phyloP scores from a whole-genome alignment of 352 stramenopile species.

The Phytophthora citricola region DNA sequence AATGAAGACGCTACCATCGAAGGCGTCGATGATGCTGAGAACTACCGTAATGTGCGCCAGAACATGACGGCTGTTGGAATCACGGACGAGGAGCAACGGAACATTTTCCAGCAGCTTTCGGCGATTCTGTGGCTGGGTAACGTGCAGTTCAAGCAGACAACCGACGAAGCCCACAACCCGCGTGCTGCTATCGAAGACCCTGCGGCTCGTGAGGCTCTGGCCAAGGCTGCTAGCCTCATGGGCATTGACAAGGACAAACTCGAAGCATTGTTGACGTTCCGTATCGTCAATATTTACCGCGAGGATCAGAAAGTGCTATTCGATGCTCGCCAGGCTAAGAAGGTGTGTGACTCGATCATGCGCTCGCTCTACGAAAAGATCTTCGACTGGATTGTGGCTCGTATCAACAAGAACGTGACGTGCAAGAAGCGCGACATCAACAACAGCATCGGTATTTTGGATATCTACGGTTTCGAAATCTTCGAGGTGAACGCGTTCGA shows the following conservation, averaged over 20 bases:
- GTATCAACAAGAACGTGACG: slow-evolving; percentile 87
- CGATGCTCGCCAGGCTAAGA: slow-evolving; percentile 77
- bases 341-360: slow-evolving; percentile 87
- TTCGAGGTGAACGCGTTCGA: slow-evolving; percentile 92
- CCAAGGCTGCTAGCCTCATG: slow-evolving; percentile 65
- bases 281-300: slow-evolving; percentile 81
- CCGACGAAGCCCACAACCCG: slow-evolving; percentile 80
- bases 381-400: slow-evolving; percentile 89
- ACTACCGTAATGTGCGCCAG: slow-evolving; percentile 63
- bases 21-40: slow-evolving; percentile 75
- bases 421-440: slow-evolving; percentile 64
- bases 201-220: slow-evolving; percentile 57
- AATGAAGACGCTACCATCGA: slow-evolving; percentile 77
- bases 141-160: slow-evolving; percentile 79
- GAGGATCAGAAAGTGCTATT: slow-evolving; percentile 84
- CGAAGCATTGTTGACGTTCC: slow-evolving; percentile 78
- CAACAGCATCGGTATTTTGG: slow-evolving; percentile 89
- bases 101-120: slow-evolving; percentile 81
- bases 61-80: slow-evolving; percentile 82
- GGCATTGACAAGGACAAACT: slow-evolving; percentile 70
- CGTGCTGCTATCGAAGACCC: slow-evolving; percentile 67
- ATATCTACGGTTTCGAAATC: slow-evolving; percentile 93
- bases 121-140: slow-evolving; percentile 89
- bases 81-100: slow-evolving; percentile 67
- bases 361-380: slow-evolving; percentile 91